phyloP scores from a whole-genome alignment of 2,329 filamentous ascomycete genomes.

The Clarireedia sp. region DNA sequence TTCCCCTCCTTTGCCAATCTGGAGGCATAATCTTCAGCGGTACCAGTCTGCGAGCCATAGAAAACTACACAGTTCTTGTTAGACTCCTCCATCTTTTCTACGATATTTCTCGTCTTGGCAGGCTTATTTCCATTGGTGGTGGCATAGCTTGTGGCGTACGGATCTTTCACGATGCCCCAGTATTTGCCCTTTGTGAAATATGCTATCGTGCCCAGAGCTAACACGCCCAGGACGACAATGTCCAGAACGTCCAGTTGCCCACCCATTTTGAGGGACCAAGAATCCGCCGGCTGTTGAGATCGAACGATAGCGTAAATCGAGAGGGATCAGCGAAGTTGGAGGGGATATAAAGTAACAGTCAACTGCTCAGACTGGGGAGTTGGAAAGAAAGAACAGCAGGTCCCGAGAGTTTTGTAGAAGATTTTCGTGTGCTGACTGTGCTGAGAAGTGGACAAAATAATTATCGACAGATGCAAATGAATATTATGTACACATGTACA shows the following conservation, averaged over 20 bases:
- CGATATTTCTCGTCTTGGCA: conserved; percentile 81
- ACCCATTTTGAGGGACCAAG: conserved; percentile 40
- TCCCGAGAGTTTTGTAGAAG: not conserved
- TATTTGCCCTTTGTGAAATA: conserved; percentile 98
- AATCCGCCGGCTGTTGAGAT: not conserved
- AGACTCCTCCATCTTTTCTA: conserved; percentile 92
- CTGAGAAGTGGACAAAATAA: not conserved
- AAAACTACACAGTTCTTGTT: conserved; percentile 98
- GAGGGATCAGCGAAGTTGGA: not conserved
- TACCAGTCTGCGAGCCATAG: conserved; percentile 97
- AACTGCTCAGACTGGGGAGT: conserved; percentile 18
- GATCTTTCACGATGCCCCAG: conserved; percentile 83
- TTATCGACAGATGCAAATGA: conserved; percentile 1
- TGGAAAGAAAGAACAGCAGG: not conserved
- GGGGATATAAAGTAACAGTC: not conserved
- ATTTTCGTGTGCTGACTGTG: conserved; percentile 1
- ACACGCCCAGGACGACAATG: conserved; percentile 77
- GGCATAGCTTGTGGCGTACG: conserved; percentile 70
- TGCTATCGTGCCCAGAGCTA: conserved; percentile 80
- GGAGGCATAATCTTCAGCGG: conserved; percentile 95
- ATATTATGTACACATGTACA: conserved; percentile 8
- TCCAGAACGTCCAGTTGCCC: conserved; percentile 96
- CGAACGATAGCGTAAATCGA: not conserved
- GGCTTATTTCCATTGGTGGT: conserved; percentile 63
- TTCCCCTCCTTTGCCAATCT: conserved; percentile 95